A percentile compares a stretch with the other conserved stretches of the same genome.
These are phyloP conservation scores for Delphinella strobiligena DNA, from an alignment of 2,329 filamentous ascomycete genomes.

Conservation along the genomic window DNA sequence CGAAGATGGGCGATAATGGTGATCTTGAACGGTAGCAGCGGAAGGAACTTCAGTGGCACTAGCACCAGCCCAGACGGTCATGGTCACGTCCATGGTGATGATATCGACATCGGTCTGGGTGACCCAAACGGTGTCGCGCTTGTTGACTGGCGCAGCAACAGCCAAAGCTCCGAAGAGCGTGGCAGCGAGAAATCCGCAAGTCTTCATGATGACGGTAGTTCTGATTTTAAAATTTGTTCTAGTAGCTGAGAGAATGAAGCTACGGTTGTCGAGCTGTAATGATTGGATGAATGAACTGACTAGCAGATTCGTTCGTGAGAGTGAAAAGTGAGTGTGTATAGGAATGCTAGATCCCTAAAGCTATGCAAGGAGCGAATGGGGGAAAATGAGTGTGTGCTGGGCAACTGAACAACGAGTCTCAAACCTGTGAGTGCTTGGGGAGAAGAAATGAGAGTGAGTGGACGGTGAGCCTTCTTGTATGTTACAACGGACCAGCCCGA, in stretches of 20 bases:
- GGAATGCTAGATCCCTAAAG: conserved; percentile 9
- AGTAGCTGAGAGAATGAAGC: background rate
- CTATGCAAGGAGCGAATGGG: conserved; percentile 9
- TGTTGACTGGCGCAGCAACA: conserved; percentile 23
- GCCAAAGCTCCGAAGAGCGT: conserved; percentile 16
- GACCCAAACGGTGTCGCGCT: conserved; percentile 36
- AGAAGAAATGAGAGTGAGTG: background rate
- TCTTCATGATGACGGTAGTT: conserved; percentile 22
- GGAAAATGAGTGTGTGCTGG: conserved; percentile 3
- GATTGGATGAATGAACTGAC: conserved; percentile 8
- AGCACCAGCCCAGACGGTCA: conserved; percentile 34
- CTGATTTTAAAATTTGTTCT: conserved; percentile 1
- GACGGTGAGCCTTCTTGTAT: conserved; percentile 6
- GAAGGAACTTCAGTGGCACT: conserved; percentile 15
- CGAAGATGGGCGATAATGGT: conserved; percentile 10
- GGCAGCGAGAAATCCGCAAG: conserved; percentile 16
- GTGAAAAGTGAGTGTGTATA: conserved; percentile 6
- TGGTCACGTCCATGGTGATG: conserved; percentile 37
- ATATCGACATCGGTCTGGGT: conserved; percentile 36
- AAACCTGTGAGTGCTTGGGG: conserved; percentile 6
- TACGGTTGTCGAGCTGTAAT: conserved; percentile 1
- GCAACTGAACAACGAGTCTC: conserved; percentile 8
- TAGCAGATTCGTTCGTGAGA: conserved; percentile 9
- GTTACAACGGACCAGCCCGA: conserved; percentile 1
- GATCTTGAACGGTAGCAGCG: conserved; percentile 13